Conservation (phyloP, 108 stramenopile species). For the Chaetoceros tenuissimus region DNA sequence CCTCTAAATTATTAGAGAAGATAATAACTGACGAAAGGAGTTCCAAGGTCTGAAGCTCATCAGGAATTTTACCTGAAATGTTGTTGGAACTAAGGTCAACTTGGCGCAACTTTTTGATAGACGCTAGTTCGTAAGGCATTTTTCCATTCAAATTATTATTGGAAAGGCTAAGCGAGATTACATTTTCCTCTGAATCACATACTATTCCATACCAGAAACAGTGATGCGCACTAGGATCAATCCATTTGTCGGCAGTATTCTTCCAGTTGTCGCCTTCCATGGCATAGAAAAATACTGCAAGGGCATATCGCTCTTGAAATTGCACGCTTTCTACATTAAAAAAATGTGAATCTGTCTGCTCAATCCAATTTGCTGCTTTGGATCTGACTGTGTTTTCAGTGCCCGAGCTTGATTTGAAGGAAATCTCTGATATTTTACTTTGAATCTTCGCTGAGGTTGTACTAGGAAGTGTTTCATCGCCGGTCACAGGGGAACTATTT, state of each 20-base stretch:
- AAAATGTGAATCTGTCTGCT: too few relatives aligned
- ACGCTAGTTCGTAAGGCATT: constrained; percentile 31
- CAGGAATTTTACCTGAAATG: constrained; percentile 22
- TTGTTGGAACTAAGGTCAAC: constrained; percentile 29
- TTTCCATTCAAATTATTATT: constrained; percentile 27
- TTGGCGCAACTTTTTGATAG: constrained; percentile 19
- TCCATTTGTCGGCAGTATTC: constrained; percentile 2
- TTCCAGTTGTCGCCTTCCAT: constrained; percentile 1
- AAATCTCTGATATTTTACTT: too few relatives aligned
- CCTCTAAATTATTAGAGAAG: constrained; percentile 21
- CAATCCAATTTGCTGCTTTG: constrained; percentile 15
- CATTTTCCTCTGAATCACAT: constrained; percentile 21
- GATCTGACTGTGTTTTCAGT: constrained; percentile 24
- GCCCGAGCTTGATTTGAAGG: constrained; percentile 11
- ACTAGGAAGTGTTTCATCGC: constrained; percentile 2
- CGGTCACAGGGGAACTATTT: constrained; percentile 12
- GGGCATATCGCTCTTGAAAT: constrained; percentile 18
- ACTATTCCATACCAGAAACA: constrained; percentile 24
- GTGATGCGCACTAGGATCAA: constrained; percentile 8
- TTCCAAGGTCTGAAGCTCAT: constrained; percentile 17
- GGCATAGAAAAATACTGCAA: too few relatives aligned
- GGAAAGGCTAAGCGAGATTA: constrained; percentile 19
- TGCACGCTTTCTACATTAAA: constrained; percentile 14
- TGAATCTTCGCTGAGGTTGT: too few relatives aligned
- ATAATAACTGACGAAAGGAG: constrained; percentile 22